phyloP scores from a whole-genome alignment of 371 early-diverging fungal genomes.

The Blastocladiella emersonii region DNA sequence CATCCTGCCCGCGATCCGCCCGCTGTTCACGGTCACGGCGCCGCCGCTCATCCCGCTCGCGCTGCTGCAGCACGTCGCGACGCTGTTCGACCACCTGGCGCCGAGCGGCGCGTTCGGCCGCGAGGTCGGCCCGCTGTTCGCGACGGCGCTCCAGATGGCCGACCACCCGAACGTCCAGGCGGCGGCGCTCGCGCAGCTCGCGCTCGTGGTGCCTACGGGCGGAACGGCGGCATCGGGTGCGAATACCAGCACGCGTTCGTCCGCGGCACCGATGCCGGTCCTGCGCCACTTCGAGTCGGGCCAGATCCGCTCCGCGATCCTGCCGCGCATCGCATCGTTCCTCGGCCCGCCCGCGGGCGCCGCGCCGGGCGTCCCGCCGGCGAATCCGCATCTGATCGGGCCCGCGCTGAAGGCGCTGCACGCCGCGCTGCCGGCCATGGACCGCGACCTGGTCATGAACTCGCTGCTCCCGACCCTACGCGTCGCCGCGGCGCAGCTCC shows the following conservation, averaged over 20 bases:
- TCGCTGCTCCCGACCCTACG: neutral
- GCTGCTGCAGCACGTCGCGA: slow-evolving; percentile 37
- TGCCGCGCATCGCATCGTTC: neutral
- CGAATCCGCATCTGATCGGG: neutral
- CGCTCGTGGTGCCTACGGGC: neutral
- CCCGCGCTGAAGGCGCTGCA: neutral
- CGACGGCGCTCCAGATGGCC: neutral
- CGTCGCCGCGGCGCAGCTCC: neutral
- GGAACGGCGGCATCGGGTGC: no score
- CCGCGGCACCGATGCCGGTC: neutral
- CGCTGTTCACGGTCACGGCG: slow-evolving; percentile 40
- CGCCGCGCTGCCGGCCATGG: neutral
- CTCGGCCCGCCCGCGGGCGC: neutral
- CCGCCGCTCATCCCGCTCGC: slow-evolving; percentile 49
- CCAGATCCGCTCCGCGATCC: neutral
- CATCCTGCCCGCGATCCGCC: slow-evolving; percentile 48
- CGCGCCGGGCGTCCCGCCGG: no score
- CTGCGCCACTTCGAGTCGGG: neutral
- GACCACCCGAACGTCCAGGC: neutral
- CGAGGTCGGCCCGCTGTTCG: neutral
- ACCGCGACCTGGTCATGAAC: neutral
- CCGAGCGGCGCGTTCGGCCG: neutral
- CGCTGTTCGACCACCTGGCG: no score
- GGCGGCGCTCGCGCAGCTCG: neutral
- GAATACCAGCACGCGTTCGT: no score